Conservation (phyloP, 2,329 filamentous ascomycete species). For the Sarocladium strictum region DNA sequence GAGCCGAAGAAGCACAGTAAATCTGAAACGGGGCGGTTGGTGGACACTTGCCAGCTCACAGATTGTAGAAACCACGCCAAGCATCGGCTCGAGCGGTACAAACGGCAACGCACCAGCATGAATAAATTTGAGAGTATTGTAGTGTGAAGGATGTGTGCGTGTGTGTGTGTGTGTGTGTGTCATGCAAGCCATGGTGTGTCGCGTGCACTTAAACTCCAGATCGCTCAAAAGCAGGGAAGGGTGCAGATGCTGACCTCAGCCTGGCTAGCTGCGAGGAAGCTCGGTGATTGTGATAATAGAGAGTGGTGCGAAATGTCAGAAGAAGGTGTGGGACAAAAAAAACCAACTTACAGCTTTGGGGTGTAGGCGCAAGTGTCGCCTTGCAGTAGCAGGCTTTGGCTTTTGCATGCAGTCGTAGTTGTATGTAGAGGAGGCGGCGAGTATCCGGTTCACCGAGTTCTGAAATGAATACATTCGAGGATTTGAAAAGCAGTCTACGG, state of each 20-base stretch:
- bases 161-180: neutral
- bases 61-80: neutral
- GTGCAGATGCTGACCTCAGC: neutral
- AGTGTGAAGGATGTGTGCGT: neutral
- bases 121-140: neutral
- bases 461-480: too few species aligned
- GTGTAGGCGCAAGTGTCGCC: too few species aligned
- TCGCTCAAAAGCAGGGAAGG: neutral
- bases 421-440: too few species aligned
- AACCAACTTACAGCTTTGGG: too few species aligned
- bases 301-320: neutral
- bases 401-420: too few species aligned
- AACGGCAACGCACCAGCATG: neutral
- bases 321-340: too few species aligned
- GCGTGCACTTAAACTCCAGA: neutral
- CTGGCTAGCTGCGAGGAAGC: neutral
- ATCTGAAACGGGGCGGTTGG: neutral
- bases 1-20: neutral
- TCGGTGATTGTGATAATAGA: neutral
- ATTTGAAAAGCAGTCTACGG: too few species aligned
- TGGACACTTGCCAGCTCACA: neutral
- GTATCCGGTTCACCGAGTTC: too few species aligned
- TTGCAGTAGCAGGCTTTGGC: too few species aligned
- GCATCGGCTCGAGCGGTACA: neutral
- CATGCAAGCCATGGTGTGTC: neutral